Conservation (phyloP, 306 rosid genomes). For the Sindora glabra region DNA sequence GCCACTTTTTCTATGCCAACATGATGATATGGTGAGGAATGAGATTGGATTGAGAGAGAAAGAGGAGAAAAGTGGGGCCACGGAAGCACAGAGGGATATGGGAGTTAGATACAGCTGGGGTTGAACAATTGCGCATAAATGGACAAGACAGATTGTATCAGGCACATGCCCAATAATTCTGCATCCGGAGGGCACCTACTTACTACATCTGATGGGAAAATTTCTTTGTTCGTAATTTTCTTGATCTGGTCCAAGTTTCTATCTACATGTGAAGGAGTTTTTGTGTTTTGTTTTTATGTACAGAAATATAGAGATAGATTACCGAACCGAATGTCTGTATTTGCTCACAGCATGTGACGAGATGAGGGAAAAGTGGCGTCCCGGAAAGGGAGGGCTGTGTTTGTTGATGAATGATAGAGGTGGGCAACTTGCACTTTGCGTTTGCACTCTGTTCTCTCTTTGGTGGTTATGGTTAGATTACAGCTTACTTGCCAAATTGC, state of each 20-base stretch:
- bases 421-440: too few species aligned
- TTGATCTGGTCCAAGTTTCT: constrained; percentile 61
- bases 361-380: background rate
- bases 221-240: constrained; percentile 26
- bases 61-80: constrained; percentile 52
- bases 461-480: too few species aligned
- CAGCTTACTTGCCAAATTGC: too few species aligned
- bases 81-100: constrained; percentile 4
- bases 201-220: constrained; percentile 23
- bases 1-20: too few species aligned
- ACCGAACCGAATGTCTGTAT: constrained; percentile 38
- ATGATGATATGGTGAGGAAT: too few species aligned
- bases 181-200: constrained; percentile 40
- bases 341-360: constrained; percentile 25
- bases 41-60: too few species aligned
- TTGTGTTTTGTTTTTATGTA: too few species aligned
- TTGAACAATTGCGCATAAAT: constrained; percentile 47
- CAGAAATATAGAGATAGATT: constrained; percentile 7
- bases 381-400: constrained; percentile 17
- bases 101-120: constrained; percentile 55
- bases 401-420: constrained; percentile 15
- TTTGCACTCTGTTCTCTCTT: too few species aligned
- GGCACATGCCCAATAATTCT: constrained; percentile 49
- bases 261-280: too few species aligned
- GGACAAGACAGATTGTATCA: constrained; percentile 51